A percentile compares a stretch with the other conserved stretches of the same genome.
Conservation (phyloP, 2,329 filamentous ascomycete genomes). For the Colletotrichum sojae region DNA sequence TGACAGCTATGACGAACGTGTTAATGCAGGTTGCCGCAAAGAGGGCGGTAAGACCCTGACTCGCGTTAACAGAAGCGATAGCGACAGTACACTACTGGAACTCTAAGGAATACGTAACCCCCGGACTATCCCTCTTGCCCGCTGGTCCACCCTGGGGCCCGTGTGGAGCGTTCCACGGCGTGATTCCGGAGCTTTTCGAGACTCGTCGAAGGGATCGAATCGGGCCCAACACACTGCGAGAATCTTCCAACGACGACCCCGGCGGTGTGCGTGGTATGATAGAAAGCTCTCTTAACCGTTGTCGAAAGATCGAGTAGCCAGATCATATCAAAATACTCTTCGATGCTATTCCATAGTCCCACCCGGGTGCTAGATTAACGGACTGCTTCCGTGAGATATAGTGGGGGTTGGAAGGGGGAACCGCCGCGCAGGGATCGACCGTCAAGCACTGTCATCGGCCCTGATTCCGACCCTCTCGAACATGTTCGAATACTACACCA, state of each 20-base stretch:
- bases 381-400: neutral
- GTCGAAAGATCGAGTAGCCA: too few species aligned
- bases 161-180: constrained; percentile 24
- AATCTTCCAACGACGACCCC: constrained; percentile 33
- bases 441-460: constrained; percentile 18
- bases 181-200: constrained; percentile 25
- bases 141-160: neutral
- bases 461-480: neutral
- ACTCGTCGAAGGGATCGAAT: neutral
- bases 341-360: constrained; percentile 17
- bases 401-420: neutral
- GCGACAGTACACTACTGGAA: constrained; percentile 2
- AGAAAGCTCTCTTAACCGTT: neutral
- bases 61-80: constrained; percentile 8
- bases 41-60: constrained; percentile 17
- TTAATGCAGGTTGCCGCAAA: constrained; percentile 26
- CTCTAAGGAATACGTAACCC: neutral
- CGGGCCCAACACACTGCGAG: constrained; percentile 23
- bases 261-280: neutral
- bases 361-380: constrained; percentile 16
- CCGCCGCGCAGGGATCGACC: constrained; percentile 6
- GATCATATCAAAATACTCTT: neutral
- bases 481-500: neutral
- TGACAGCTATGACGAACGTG: constrained; percentile 28
- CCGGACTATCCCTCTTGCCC: neutral